phyloP scores from a whole-genome alignment of 2,329 filamentous ascomycete species.

The Aureobasidium sp. region DNA sequence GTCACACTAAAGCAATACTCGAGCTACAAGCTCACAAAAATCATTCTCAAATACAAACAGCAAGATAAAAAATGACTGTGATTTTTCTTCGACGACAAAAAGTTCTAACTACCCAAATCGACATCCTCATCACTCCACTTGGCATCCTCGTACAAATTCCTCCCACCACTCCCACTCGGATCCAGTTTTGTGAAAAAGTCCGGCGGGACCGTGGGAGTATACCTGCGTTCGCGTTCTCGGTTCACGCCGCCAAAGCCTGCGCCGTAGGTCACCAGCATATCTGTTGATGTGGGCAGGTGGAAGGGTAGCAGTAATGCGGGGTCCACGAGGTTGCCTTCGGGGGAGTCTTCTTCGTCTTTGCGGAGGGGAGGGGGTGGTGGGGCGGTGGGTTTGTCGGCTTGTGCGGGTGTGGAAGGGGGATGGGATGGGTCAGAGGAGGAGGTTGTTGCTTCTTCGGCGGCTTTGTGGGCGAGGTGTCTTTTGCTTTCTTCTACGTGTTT shows the following conservation, averaged over 20 bases:
- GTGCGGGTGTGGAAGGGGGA: neutral
- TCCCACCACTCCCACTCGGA: conserved; percentile 28
- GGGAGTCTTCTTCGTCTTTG: conserved; percentile 59
- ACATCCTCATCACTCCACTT: conserved; percentile 26
- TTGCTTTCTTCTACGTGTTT: conserved; percentile 79
- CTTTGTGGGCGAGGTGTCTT: conserved; percentile 54
- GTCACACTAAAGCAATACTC: too few relatives aligned
- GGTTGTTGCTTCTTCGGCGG: conserved; percentile 19
- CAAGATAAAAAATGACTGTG: too few relatives aligned
- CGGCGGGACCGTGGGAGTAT: conserved; percentile 88
- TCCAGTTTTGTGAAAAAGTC: conserved; percentile 90
- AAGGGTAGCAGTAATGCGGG: conserved; percentile 91
- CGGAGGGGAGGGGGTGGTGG: neutral
- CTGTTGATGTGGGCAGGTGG: conserved; percentile 87
- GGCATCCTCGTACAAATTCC: conserved; percentile 29
- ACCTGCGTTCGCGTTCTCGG: conserved; percentile 84
- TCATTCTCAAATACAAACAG: too few relatives aligned
- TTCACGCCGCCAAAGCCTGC: conserved; percentile 92
- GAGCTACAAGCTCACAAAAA: too few relatives aligned
- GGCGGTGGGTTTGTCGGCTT: neutral
- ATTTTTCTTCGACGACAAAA: too few relatives aligned
- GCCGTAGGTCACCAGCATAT: conserved; percentile 94
- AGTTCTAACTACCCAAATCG: neutral
- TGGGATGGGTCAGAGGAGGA: neutral
- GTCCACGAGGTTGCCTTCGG: conserved; percentile 73